Evolutionary conservation across 495 filamentous ascomycete genomes (phyloP), one percentile per base, ranked within the genome.

Genomic region (Penicillium psychrofluorescens): DNA sequence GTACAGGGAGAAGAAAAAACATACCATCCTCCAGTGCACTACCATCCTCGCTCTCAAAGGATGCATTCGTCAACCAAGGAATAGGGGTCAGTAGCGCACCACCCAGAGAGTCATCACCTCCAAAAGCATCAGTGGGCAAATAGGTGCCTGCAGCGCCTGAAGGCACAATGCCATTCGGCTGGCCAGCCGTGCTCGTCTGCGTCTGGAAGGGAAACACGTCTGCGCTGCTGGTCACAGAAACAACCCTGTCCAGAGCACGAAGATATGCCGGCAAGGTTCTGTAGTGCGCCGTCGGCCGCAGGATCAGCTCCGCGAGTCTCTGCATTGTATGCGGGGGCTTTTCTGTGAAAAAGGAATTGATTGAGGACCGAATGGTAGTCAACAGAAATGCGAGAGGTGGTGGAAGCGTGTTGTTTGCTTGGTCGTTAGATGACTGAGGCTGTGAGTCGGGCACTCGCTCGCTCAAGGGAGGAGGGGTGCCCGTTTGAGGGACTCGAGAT

Each of bases 21-120:
- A 27, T 60, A 63, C 63, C 55, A 38, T 62, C 49, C 41, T 41
- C 50, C 31, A 60, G 30, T 29, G 41, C 41, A 15, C 41, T 54
- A 11, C 39, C 46, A 13, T 52, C 43, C 7, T 56, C 67, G n/a
- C 50, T 58, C 6, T 58, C 56, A 31, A 56, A 56, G 7, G 67
- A 64, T 42, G 61, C 45, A 54, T 66, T 67, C 12, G 50, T 68
- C 7, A 95, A 67, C 92, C 92, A 97, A 0, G 90, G 86, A 36
- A 98, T 98, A 0, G 91, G 91, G 0, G 92, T 96, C 16, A 98
- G 73, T 31, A 95, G 75, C 0, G 94, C 92, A 8, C 92, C 92
- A 33, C 92, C 91, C 7, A 98, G 70, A 12, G 80, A 85, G 54
- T 97, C 92, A 60, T 95, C 90, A 41, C 83, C 85, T 1, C 88